A percentile compares a stretch with the other conserved stretches of the same genome.
Evolutionary conservation across 2,329 filamentous ascomycete genomes (phyloP).

Genomic region (Aspergillus hortae): DNA sequence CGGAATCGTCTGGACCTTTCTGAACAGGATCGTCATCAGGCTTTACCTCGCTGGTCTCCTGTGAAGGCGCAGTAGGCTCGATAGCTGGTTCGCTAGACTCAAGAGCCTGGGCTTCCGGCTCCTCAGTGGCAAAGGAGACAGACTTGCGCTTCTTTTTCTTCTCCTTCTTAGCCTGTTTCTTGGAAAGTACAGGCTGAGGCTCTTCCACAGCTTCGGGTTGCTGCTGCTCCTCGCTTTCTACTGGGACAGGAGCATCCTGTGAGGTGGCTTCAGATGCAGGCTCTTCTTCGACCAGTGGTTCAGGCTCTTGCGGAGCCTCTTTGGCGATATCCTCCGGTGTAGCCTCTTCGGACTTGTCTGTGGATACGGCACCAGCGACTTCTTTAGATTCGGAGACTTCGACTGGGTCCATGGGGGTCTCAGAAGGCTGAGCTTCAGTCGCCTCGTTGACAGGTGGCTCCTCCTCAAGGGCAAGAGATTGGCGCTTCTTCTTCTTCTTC

Average conservation of each 20-base stretch:
- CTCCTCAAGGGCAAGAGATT: conserved; percentile 7
- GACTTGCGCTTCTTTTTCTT: conserved; percentile 29
- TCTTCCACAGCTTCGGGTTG: conserved; percentile 6
- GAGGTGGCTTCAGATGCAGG: not conserved
- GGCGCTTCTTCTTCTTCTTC: conserved; percentile 27
- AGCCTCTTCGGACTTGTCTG: not conserved
- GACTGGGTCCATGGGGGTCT: not conserved
- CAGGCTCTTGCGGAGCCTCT: not conserved
- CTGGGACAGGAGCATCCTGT: not conserved
- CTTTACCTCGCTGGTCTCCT: not conserved
- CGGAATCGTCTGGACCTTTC: not conserved
- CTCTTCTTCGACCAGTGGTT: not conserved
- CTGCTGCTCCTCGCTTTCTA: not conserved
- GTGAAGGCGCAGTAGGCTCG: not conserved
- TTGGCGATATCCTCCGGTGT: not conserved
- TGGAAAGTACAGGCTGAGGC: conserved; percentile 11
- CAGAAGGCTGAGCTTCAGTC: not conserved
- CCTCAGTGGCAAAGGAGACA: conserved; percentile 21
- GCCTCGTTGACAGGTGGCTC: not conserved
- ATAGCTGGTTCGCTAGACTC: conserved; percentile 4
- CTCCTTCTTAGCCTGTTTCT: conserved; percentile 41
- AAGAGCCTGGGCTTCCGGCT: conserved; percentile 1
- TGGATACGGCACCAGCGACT: not conserved
- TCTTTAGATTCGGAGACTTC: not conserved
- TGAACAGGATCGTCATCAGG: not conserved